phyloP scores from a whole-genome alignment of 139 green algal genomes.

The Chlorella sp. region DNA sequence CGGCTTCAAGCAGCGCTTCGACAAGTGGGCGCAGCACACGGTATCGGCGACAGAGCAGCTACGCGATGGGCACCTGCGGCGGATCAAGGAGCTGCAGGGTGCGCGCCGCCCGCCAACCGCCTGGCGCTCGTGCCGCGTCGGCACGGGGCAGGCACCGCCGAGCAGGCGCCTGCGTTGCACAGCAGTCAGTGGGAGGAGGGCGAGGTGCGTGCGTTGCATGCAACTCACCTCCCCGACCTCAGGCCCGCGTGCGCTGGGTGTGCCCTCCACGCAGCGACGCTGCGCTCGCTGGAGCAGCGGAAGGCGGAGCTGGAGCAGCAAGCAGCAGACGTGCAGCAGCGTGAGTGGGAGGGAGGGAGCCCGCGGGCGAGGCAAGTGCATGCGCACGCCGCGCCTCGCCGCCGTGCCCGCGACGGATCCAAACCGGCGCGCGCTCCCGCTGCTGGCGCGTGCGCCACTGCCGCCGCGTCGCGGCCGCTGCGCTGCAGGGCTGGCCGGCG shows the following conservation, averaged over 20 bases:
- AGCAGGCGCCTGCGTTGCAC: neutral
- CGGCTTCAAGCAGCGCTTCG: conserved; percentile 21
- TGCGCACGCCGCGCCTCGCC: neutral
- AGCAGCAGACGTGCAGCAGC: conserved; percentile 13
- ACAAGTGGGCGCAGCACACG: conserved; percentile 19
- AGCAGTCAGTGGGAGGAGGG: neutral
- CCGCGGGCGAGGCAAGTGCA: neutral
- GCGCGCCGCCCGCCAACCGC: no score
- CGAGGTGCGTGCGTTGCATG: neutral
- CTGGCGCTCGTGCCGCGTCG: no score
- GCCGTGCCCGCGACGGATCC: neutral
- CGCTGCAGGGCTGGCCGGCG: conserved; percentile 22
- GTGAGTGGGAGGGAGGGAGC: neutral
- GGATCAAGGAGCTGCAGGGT: conserved; percentile 33
- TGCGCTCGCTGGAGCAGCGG: conserved; percentile 26
- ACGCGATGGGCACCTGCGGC: conserved; percentile 9
- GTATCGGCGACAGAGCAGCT: conserved; percentile 18
- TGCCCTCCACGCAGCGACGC: conserved; percentile 12
- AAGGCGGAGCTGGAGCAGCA: conserved; percentile 8
- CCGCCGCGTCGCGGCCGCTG: neutral
- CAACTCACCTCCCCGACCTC: no score
- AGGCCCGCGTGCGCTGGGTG: neutral
- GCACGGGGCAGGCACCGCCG: no score
- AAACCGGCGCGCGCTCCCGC: neutral
- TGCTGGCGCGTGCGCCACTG: neutral